Evolutionary conservation across 1,284 basidiomycete genomes (phyloP).

Genomic region (Fomitopsis palustris): DNA sequence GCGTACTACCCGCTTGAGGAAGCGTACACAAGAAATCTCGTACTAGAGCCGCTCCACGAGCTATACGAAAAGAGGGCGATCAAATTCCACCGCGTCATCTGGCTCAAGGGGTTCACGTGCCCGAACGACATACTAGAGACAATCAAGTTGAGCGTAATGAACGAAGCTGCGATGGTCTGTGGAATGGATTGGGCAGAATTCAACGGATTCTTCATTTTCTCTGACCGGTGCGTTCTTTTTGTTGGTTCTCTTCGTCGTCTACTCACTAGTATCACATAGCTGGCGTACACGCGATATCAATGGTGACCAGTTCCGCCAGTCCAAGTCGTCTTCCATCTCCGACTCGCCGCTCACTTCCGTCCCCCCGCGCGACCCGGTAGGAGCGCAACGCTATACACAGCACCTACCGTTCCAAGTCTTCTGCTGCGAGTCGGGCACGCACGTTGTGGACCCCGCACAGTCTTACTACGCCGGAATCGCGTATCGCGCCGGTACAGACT

Average conservation of each 20-base stretch:
- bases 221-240: constrained; percentile 66
- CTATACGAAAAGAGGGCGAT: constrained; percentile 73
- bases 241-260: too few relatives aligned
- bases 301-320: constrained; percentile 93
- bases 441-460: constrained; percentile 90
- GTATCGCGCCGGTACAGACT: constrained; percentile 78
- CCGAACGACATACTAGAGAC: constrained; percentile 95
- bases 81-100: constrained; percentile 85
- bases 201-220: constrained; percentile 95
- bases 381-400: constrained; percentile 79
- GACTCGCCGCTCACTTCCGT: constrained; percentile 57
- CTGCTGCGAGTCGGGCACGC: constrained; percentile 95
- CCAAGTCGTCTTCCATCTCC: constrained; percentile 87
- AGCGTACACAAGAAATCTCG: constrained; percentile 88
- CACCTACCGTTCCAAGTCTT: constrained; percentile 96
- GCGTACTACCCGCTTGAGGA: constrained; percentile 95
- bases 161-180: constrained; percentile 94
- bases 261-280: constrained; percentile 33
- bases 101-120: constrained; percentile 97
- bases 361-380: constrained; percentile 80
- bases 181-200: constrained; percentile 99
- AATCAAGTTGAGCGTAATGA: constrained; percentile 82
- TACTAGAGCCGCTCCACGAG: constrained; percentile 86
- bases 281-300: constrained; percentile 96
- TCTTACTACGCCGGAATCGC: constrained; percentile 86